phyloP scores from a whole-genome alignment of 2,329 filamentous ascomycete species.

The Apiospora saccharicola region DNA sequence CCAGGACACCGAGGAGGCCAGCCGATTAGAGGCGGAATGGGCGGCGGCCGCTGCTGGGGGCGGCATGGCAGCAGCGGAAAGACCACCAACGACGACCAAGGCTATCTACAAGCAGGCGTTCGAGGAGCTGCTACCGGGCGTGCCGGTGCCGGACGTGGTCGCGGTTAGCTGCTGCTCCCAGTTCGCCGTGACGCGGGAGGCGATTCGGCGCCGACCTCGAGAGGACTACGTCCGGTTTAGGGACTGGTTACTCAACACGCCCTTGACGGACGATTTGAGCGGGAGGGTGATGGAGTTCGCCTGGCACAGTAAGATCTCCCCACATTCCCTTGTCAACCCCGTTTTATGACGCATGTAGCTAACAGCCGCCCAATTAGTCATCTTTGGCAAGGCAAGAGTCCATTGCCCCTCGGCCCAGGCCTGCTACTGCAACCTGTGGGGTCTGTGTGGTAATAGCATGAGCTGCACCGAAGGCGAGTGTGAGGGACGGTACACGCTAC shows the following conservation, averaged over 20 bases:
- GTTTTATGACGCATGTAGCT: background rate
- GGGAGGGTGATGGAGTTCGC: constrained; percentile 60
- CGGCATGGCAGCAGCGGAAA: background rate
- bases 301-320: constrained; percentile 50
- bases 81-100: constrained; percentile 7
- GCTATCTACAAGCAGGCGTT: constrained; percentile 33
- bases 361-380: constrained; percentile 48
- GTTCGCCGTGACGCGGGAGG: constrained; percentile 56
- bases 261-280: constrained; percentile 50
- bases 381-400: constrained; percentile 63
- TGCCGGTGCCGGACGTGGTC: constrained; percentile 44
- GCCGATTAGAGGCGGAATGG: background rate
- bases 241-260: constrained; percentile 56
- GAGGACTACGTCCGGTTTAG: constrained; percentile 55
- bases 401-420: constrained; percentile 67
- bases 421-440: constrained; percentile 74
- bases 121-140: constrained; percentile 33
- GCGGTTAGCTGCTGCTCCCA: constrained; percentile 60
- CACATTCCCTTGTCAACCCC: constrained; percentile 30
- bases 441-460: constrained; percentile 57
- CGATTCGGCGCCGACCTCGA: constrained; percentile 48
- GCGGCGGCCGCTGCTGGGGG: background rate
- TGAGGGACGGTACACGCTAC: constrained; percentile 64
- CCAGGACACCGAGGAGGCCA: constrained; percentile 27
- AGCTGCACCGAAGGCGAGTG: constrained; percentile 55